These are phyloP conservation scores for Dryadomyces quercus-mongolicae DNA, from an alignment of 2,329 filamentous ascomycete genomes.

Conservation along the genomic window DNA sequence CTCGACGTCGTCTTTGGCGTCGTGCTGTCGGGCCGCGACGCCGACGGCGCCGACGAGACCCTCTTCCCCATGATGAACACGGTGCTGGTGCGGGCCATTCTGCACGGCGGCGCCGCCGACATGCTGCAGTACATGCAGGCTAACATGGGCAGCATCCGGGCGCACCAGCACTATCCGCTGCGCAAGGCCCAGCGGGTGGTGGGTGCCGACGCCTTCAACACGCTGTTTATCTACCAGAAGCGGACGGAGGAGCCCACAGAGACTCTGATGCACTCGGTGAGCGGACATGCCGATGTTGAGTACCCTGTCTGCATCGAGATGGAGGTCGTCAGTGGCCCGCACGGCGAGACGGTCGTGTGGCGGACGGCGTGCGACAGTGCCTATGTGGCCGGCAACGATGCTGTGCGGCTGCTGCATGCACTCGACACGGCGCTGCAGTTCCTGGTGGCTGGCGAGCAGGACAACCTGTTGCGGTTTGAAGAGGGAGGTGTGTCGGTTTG, in stretches of 20 bases:
- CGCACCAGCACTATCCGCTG: conserved; percentile 67
- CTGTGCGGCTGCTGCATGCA: conserved; percentile 37
- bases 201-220: conserved; percentile 35
- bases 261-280: conserved; percentile 48
- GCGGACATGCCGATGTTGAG: conserved; percentile 57
- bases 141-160: conserved; percentile 51
- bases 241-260: conserved; percentile 5
- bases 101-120: conserved; percentile 54
- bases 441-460: conserved; percentile 38
- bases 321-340: conserved; percentile 51
- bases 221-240: conserved; percentile 43
- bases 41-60: conserved; percentile 51
- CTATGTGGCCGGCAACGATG: conserved; percentile 30
- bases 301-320: conserved; percentile 77
- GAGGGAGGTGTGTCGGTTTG: conserved; percentile 51
- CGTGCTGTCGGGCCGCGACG: conserved; percentile 75
- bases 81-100: conserved; percentile 56
- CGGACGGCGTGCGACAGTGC: conserved; percentile 56
- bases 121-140: conserved; percentile 66
- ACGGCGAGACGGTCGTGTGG: conserved; percentile 34
- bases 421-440: conserved; percentile 48
- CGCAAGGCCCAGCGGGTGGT: conserved; percentile 51
- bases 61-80: conserved; percentile 93
- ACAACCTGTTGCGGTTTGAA: conserved; percentile 18
- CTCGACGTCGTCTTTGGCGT: conserved; percentile 75